These are phyloP conservation scores for Annulohypoxylon nitens DNA, from an alignment of 495 filamentous ascomycete species.

Conservation along the genomic window DNA sequence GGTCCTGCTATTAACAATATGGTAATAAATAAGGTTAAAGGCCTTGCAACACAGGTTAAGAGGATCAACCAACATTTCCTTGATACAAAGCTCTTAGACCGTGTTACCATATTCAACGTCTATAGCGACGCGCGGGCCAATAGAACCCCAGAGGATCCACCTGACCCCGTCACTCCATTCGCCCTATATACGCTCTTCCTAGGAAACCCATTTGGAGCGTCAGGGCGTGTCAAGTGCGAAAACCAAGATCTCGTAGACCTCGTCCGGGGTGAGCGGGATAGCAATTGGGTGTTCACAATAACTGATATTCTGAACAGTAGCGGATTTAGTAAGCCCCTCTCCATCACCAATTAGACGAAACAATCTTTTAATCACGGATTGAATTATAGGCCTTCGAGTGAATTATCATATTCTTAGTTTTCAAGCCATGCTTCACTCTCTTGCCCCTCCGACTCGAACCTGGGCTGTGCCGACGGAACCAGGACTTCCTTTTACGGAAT, in stretches of 20 bases:
- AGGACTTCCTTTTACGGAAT: slow-evolving; percentile 17
- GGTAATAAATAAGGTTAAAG: slow-evolving; percentile 20
- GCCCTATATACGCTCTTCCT: not conserved
- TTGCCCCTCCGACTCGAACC: slow-evolving; percentile 16
- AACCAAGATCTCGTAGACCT: slow-evolving; percentile 10
- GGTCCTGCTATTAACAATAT: slow-evolving; percentile 5
- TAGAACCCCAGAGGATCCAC: not conserved
- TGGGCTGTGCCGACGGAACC: not conserved
- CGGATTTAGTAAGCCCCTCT: not conserved
- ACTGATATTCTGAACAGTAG: not conserved
- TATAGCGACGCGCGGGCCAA: not conserved
- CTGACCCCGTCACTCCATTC: slow-evolving; percentile 2
- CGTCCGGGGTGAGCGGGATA: not conserved
- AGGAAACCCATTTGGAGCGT: not conserved
- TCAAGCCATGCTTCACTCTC: slow-evolving; percentile 12
- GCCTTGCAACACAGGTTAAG: slow-evolving; percentile 22
- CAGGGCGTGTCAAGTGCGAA: not conserved
- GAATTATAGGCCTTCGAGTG: slow-evolving; percentile 1
- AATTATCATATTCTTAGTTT: slow-evolving; percentile 10
- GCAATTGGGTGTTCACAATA: not conserved
- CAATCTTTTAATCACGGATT: not conserved
- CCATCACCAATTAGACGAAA: not conserved
- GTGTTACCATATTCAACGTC: slow-evolving; percentile 32
- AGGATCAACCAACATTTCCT: slow-evolving; percentile 26
- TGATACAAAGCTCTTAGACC: slow-evolving; percentile 24